These are phyloP conservation scores for Acacia crassicarpa DNA, from an alignment of 306 rosid genomes.

Conservation along the genomic window DNA sequence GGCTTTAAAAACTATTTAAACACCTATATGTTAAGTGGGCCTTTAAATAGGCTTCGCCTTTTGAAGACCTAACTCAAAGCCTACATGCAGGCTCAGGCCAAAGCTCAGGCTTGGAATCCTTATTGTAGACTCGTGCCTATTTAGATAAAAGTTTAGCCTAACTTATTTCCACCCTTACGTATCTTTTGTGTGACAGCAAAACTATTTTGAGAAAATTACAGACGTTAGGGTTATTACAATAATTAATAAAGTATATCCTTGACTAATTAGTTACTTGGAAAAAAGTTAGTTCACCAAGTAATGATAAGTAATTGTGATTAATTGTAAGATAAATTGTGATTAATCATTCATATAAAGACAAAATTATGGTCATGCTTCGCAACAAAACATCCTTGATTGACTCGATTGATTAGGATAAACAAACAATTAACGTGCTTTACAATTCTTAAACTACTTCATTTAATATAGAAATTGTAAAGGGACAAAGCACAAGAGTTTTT, in stretches of 20 bases:
- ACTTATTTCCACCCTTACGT: no score
- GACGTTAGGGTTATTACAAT: conserved; percentile 8
- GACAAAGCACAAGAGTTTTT: conserved; percentile 18
- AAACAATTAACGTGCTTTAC: conserved; percentile 1
- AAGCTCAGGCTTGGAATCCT: rapidly evolving
- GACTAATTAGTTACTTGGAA: no score
- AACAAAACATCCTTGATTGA: conserved; percentile 26
- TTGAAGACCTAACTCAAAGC: no score
- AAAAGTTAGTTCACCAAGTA: neutral
- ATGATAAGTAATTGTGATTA: neutral
- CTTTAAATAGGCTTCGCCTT: no score
- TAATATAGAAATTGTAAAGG: conserved; percentile 23
- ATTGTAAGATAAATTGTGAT: neutral
- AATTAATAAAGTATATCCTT: conserved; percentile 17
- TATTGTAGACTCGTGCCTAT: no score
- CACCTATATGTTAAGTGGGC: no score
- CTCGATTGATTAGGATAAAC: conserved; percentile 31
- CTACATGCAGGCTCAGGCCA: no score
- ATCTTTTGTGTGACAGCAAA: neutral
- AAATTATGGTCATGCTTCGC: conserved; percentile 24
- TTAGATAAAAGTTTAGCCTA: no score
- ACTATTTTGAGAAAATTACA: conserved; percentile 7
- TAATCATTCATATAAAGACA: conserved; percentile 38
- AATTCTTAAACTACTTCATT: conserved; percentile 17
- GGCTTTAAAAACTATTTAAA: no score